Base-by-base conservation (phyloP, 768 basidiomycete species). In the Zangia roseola region DNA sequence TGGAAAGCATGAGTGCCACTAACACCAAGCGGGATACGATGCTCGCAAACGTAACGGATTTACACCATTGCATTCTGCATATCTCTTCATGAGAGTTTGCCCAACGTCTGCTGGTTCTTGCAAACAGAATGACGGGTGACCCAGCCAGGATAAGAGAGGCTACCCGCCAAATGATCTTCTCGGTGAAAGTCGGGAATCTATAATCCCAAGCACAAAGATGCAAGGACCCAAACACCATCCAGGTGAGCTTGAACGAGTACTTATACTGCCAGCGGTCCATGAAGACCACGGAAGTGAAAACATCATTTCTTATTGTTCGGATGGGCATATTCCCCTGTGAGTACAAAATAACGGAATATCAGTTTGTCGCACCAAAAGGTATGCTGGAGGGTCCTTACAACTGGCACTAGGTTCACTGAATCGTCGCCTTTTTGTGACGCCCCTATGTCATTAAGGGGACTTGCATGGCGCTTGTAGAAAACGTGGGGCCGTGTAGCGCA, bases 1-100 rank as follows among this genome's bases (percentile, higher is more conserved):
- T 50, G 12, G 37, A 30, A 10, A 50, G 43, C 49, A 44, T 50
- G 20, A 43, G 17, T 14, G 19, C 26, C 3, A 49, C 28, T 20
- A 49, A 38, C 21, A 36, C 3, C 13, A 45, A n/a, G 12, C 28
- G 40, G 6, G 14, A 31, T 16, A 6, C 14, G 5, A 31, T 6
- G 16, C 31, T 16, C 10, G n/a, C n/a, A n/a, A n/a, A n/a, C n/a
- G n/a, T n/a, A n/a, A n/a, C n/a, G n/a, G n/a, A n/a, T n/a, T n/a
- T n/a, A n/a, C n/a, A n/a, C n/a, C n/a, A n/a, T n/a, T n/a, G n/a
- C n/a, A n/a, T n/a, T n/a, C n/a, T n/a, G n/a, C n/a, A n/a, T n/a
- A n/a, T n/a, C n/a, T n/a, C n/a, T n/a, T n/a, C n/a, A n/a, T n/a
- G n/a, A n/a, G n/a, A n/a, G n/a, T n/a, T n/a, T n/a, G n/a, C n/a